phyloP scores from a whole-genome alignment of 805 yeast species.

The Kuraishia molischiana region DNA sequence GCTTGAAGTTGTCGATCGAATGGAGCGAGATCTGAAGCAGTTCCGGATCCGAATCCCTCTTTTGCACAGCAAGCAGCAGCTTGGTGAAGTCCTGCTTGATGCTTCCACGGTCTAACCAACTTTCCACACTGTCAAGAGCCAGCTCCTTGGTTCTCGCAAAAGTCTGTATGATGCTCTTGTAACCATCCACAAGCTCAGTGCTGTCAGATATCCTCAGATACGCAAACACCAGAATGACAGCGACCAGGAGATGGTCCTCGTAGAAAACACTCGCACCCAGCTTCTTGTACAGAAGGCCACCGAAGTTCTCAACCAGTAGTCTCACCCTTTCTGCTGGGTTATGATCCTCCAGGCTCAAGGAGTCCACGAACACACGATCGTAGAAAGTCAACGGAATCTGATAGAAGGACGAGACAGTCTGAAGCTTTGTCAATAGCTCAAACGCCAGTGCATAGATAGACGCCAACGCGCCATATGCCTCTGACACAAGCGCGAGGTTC shows the following conservation, averaged over 20 bases:
- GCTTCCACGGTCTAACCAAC: background rate
- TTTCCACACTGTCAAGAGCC: background rate
- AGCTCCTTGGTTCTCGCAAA: background rate
- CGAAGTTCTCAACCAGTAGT: background rate
- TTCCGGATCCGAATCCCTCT: background rate
- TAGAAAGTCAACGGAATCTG: conserved; percentile 35
- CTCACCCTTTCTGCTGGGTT: background rate
- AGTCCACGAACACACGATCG: background rate
- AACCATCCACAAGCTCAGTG: background rate
- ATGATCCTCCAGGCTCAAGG: background rate
- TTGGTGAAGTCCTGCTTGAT: background rate
- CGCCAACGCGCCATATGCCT: conserved; percentile 45
- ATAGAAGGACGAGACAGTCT: conserved; percentile 41
- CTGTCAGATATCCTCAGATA: background rate
- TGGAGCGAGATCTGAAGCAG: conserved; percentile 6
- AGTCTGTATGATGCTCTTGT: background rate
- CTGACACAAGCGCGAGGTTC: conserved; percentile 38
- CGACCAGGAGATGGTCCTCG: background rate
- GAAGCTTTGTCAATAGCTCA: conserved; percentile 31
- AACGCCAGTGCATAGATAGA: conserved; percentile 41
- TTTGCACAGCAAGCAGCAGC: background rate
- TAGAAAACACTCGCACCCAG: background rate
- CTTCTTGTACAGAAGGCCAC: background rate
- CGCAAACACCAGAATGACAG: background rate
- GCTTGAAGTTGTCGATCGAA: background rate